Evolutionary conservation across 108 stramenopile species (phyloP).

Genomic region (Stephanodiscus triporus): DNA sequence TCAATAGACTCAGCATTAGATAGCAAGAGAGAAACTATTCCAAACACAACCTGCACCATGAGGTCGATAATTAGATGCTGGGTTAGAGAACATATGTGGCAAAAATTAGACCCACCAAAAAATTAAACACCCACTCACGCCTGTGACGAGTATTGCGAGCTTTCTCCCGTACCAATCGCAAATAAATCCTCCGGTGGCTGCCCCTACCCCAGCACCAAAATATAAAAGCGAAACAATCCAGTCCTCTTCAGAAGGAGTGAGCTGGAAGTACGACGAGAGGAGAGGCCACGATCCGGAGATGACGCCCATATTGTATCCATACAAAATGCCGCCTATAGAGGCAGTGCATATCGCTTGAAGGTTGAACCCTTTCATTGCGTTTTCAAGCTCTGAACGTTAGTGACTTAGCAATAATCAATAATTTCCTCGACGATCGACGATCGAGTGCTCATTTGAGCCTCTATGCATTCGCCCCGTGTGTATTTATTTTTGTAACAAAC

Average conservation of each 20-base stretch:
- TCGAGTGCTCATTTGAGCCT: no score
- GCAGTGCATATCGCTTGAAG: constrained; percentile 61
- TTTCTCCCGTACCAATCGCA: constrained; percentile 70
- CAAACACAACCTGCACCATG: constrained; percentile 42
- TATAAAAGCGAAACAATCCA: constrained; percentile 69
- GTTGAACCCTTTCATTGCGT: constrained; percentile 26
- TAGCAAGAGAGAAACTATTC: constrained; percentile 58
- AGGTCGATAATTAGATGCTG: neutral
- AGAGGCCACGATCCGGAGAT: constrained; percentile 68
- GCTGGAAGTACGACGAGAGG: constrained; percentile 46
- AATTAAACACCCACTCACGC: constrained; percentile 24
- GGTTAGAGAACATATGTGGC: neutral
- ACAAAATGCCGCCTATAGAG: constrained; percentile 69
- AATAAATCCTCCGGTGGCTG: constrained; percentile 60
- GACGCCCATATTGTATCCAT: constrained; percentile 79
- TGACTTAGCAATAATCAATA: no score
- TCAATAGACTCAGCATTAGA: constrained; percentile 31
- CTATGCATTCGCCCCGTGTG: no score
- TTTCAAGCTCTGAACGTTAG: neutral
- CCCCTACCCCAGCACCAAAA: constrained; percentile 70
- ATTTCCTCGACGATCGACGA: no score
- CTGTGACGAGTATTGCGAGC: constrained; percentile 60
- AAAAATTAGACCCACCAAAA: neutral
- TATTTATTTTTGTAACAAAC: no score
- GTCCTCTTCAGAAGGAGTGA: constrained; percentile 55